Evolutionary conservation across 1,284 basidiomycete genomes (phyloP).

Genomic region (Cystobasidium sp.): DNA sequence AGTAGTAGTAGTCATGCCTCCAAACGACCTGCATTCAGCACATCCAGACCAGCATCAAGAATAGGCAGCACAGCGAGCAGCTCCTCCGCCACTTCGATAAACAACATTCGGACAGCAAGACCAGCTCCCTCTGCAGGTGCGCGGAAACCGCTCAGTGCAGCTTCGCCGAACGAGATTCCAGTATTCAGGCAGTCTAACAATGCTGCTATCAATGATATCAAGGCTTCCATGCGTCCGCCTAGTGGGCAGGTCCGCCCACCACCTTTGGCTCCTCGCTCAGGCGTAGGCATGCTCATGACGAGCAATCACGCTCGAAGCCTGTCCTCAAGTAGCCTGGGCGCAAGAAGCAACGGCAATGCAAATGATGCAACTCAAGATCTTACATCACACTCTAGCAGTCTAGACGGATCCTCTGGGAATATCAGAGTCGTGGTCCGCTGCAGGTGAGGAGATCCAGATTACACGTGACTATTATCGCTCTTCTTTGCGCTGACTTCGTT

Average conservation of each 20-base stretch:
- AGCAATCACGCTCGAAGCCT: conserved; percentile 3
- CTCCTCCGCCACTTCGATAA: conserved; percentile 6
- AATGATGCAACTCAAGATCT: conserved; percentile 13
- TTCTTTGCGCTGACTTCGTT: background rate
- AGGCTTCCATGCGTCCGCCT: conserved; percentile 24
- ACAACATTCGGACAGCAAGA: conserved; percentile 23
- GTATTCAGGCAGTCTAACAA: conserved; percentile 7
- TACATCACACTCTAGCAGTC: conserved; percentile 6
- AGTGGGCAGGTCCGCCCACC: conserved; percentile 7
- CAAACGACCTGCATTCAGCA: conserved; percentile 19
- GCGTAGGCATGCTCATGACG: background rate
- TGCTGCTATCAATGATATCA: conserved; percentile 32
- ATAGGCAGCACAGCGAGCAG: conserved; percentile 1
- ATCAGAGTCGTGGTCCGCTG: conserved; percentile 92
- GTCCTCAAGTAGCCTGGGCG: conserved; percentile 13
- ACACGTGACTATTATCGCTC: background rate
- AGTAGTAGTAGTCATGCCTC: conserved; percentile 6
- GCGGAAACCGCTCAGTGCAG: conserved; percentile 25
- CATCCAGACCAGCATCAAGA: conserved; percentile 23
- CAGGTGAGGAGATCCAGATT: conserved; percentile 63
- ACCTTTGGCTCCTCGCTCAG: conserved; percentile 6
- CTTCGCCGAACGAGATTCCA: conserved; percentile 28
- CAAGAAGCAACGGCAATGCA: background rate
- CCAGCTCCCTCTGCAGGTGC: background rate
- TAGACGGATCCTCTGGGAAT: conserved; percentile 58